phyloP scores from a whole-genome alignment of 306 rosid genomes.

The Oemleria cerasiformis region DNA sequence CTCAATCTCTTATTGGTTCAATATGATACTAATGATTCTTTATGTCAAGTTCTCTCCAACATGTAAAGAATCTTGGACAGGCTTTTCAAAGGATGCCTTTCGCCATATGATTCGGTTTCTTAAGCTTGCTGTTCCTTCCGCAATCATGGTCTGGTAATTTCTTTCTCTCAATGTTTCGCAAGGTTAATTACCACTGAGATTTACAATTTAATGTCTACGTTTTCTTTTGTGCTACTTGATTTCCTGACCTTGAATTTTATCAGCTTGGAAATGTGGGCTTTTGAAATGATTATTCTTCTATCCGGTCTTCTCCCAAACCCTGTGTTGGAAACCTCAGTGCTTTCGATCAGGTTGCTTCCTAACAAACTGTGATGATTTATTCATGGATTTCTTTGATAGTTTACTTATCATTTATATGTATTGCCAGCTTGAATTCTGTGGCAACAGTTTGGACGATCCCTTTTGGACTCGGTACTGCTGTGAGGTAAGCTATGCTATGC shows the following conservation, averaged over 20 bases:
- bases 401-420: not conserved
- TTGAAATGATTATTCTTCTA: conserved; percentile 61
- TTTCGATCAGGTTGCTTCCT: conserved; percentile 52
- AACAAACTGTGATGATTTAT: not conserved
- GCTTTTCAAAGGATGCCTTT: conserved; percentile 54
- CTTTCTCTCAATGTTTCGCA: too few species aligned
- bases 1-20: conserved; percentile 62
- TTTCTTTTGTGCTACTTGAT: too few species aligned
- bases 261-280: conserved; percentile 66
- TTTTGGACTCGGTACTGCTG: conserved; percentile 71
- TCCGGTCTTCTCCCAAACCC: conserved; percentile 74
- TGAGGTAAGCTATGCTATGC: conserved; percentile 43
- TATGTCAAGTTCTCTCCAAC: conserved; percentile 53
- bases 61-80: conserved; percentile 62
- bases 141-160: conserved; percentile 72
- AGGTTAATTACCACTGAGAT: not conserved
- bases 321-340: conserved; percentile 56
- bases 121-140: conserved; percentile 58
- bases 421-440: conserved; percentile 59
- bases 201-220: not conserved
- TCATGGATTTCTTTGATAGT: not conserved
- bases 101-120: conserved; percentile 39
- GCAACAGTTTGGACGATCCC: conserved; percentile 69
- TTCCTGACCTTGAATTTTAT: conserved; percentile 2
- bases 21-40: conserved; percentile 39